Conservation (phyloP, 2,329 filamentous ascomycete species). For the Periglandula ipomoeae region DNA sequence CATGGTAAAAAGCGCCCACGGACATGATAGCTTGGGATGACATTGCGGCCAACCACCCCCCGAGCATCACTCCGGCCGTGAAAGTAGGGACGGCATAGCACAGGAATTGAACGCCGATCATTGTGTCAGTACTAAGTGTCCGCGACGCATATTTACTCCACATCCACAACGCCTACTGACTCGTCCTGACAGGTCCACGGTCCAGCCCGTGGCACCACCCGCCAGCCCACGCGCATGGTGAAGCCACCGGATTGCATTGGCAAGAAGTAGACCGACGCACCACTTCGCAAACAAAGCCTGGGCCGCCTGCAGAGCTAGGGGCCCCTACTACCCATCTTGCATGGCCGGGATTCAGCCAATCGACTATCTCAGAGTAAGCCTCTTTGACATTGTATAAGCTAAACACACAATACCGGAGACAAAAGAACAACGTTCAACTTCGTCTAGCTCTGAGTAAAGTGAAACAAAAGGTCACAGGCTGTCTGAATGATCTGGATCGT, state of each 20-base stretch:
- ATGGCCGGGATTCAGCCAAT: not conserved
- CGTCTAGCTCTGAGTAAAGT: too few relatives aligned
- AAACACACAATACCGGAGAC: too few relatives aligned
- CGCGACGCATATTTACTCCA: constrained; percentile 2
- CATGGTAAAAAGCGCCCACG: not conserved
- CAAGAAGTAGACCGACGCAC: not conserved
- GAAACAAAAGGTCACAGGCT: too few relatives aligned
- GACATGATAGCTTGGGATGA: too few relatives aligned
- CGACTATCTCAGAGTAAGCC: not conserved
- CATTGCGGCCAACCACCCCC: not conserved
- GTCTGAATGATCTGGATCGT: too few relatives aligned
- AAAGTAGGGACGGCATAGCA: not conserved
- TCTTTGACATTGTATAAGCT: too few relatives aligned
- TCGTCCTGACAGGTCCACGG: not conserved
- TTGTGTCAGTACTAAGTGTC: constrained; percentile 1
- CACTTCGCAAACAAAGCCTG: constrained; percentile 1
- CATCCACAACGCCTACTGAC: not conserved
- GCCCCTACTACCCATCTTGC: not conserved
- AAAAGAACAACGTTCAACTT: too few relatives aligned
- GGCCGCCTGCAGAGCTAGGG: not conserved
- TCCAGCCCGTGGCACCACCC: constrained; percentile 5
- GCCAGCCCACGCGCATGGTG: not conserved
- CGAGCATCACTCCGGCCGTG: not conserved
- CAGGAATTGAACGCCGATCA: not conserved
- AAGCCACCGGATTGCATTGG: not conserved